phyloP scores from a whole-genome alignment of 2,329 filamentous ascomycete species.

The Phoma sp. region DNA sequence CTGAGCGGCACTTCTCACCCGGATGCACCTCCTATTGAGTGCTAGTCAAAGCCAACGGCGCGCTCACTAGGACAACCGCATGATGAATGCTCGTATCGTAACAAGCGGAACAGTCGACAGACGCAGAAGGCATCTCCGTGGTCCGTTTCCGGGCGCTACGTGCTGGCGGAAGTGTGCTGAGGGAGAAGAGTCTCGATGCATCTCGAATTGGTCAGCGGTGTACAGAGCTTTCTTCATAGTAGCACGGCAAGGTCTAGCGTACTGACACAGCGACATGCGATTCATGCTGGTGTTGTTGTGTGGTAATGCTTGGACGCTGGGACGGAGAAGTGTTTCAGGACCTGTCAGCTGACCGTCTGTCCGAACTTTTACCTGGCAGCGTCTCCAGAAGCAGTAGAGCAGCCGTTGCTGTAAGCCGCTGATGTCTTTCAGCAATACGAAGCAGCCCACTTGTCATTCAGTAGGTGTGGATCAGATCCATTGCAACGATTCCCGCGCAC shows the following conservation, averaged over 20 bases:
- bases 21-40: conserved; percentile 14
- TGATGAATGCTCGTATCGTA: neutral
- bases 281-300: neutral
- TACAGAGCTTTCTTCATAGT: neutral
- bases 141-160: neutral
- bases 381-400: neutral
- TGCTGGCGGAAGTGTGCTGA: neutral
- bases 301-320: neutral
- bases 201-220: neutral
- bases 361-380: too few relatives aligned
- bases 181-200: neutral
- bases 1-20: neutral
- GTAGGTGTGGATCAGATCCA: neutral
- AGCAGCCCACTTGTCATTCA: neutral
- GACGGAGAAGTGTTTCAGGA: neutral
- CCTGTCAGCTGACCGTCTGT: neutral
- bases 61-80: neutral
- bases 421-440: neutral
- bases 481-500: too few relatives aligned
- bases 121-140: conserved; percentile 2
- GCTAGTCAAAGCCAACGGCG: conserved; percentile 3
- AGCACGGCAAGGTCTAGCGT: neutral
- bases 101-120: neutral
- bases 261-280: neutral
- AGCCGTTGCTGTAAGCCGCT: neutral